Conservation (phyloP, 352 stramenopile species). For the Thalassiosira livingstoniorum region DNA sequence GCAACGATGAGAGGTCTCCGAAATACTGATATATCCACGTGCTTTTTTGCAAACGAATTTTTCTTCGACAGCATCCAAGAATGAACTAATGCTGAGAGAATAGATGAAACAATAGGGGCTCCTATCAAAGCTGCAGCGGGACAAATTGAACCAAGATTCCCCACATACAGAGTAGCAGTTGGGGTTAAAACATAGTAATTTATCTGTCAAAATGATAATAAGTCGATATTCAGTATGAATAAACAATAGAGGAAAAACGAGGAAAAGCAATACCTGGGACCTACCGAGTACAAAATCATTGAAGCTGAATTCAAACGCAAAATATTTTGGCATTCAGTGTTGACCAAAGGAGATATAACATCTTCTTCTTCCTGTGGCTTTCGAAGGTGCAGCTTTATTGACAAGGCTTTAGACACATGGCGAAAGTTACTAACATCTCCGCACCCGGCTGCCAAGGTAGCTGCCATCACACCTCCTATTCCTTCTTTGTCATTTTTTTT, state of each 20-base stretch:
- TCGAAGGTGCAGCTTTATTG: constrained; percentile 53
- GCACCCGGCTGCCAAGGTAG: constrained; percentile 56
- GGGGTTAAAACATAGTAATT: constrained; percentile 81
- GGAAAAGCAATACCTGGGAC: neutral
- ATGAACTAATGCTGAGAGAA: constrained; percentile 69
- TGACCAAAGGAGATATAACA: constrained; percentile 27
- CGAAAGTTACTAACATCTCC: constrained; percentile 28
- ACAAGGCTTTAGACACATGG: constrained; percentile 43
- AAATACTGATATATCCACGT: constrained; percentile 36
- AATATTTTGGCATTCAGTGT: constrained; percentile 54
- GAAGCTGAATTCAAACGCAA: constrained; percentile 52
- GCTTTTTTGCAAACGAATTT: constrained; percentile 46
- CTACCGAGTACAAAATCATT: constrained; percentile 51
- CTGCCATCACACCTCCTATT: constrained; percentile 70
- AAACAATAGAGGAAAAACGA: neutral
- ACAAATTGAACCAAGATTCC: constrained; percentile 40
- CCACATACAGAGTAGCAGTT: constrained; percentile 61
- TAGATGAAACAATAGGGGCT: constrained; percentile 67
- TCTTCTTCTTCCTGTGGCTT: constrained; percentile 48
- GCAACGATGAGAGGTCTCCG: constrained; percentile 50
- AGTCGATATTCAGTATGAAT: constrained; percentile 10
- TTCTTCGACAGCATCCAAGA: constrained; percentile 40
- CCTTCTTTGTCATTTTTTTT: constrained; percentile 52
- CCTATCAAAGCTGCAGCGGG: constrained; percentile 66
- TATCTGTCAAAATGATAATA: constrained; percentile 46